Conservation (phyloP, 345 rosid genomes). For the Brassica carinata region DNA sequence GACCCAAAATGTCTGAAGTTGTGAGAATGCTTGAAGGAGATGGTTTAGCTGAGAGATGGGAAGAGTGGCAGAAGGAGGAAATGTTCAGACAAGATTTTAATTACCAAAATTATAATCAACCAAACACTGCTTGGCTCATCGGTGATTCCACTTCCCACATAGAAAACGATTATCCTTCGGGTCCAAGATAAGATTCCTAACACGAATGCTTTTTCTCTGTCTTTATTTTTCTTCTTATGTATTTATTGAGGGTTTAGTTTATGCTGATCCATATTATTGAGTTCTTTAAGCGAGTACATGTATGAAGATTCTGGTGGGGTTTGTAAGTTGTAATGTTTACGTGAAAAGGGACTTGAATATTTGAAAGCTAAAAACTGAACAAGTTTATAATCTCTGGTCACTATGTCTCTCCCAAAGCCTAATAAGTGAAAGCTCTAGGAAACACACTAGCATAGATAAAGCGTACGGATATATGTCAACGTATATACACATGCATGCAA, state of each 20-base stretch:
- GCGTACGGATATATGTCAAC: no score
- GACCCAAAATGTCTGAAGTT: constrained; percentile 96
- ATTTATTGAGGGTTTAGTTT: constrained; percentile 36
- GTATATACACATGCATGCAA: neutral
- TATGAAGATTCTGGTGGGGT: constrained; percentile 30
- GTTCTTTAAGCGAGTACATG: constrained; percentile 36
- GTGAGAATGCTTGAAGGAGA: constrained; percentile 99
- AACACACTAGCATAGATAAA: neutral
- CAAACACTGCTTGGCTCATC: constrained; percentile 35
- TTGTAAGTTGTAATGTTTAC: constrained; percentile 32
- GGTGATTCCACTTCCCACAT: constrained; percentile 43
- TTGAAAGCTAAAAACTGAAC: constrained; percentile 14
- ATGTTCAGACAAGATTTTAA: constrained; percentile 40
- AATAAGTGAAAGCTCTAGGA: neutral
- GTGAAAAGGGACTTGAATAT: constrained; percentile 34
- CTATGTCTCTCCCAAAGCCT: neutral
- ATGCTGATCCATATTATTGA: constrained; percentile 31
- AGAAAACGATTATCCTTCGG: constrained; percentile 41
- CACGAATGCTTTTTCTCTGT: constrained; percentile 17
- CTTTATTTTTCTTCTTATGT: constrained; percentile 9
- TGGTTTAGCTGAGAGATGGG: constrained; percentile 98
- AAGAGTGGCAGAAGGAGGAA: constrained; percentile 96
- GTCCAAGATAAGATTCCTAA: constrained; percentile 39
- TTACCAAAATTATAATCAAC: constrained; percentile 26
- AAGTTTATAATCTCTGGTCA: neutral